Evolutionary conservation across 2,329 filamentous ascomycete genomes (phyloP), one percentile per base, ranked within the genome.

Genomic region (Aspergillus hiratsukae): DNA sequence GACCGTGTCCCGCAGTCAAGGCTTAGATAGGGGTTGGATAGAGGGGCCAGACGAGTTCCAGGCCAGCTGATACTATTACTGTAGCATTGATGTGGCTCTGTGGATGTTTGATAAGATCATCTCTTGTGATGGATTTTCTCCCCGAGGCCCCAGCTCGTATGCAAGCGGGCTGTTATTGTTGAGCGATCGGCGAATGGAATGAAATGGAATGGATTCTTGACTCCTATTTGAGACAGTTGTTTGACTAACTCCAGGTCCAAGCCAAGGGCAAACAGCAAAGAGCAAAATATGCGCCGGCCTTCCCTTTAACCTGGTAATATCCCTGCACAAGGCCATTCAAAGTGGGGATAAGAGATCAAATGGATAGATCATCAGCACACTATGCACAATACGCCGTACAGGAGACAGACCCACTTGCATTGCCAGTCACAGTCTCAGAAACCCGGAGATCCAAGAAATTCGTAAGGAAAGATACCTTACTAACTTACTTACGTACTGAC

Each of bases 261-360:
- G 31, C 31, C 31, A 4, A 37, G 31, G 31, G 31, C 31, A 37
- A 37, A 37, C 31, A 37, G 31, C 14, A 37, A 14, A 5, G 5
- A 37, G 31, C 14, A 37, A 37, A 35, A 11, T 35, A 35, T 35
- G 31, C 11, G 31, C 11, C 31, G 31, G 4, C 31, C 48, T 48
- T 50, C 41, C 48, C 31, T 59, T 27, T 48, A 52, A 41, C 52
- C 48, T 59, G 52, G 55, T 55, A 51, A 46, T 21, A 55, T 57
- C 54, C 52, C 52, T 60, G 55, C 56, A 23, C 53, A 14, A 51
- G 14, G 14, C 53, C 23, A 23, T 28, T 37, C 49, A 55, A 55
- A 51, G 57, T 49, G 52, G 48, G 29, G 40, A 50, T 28, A 51
- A 31, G 29, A n/a, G 29, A 31, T 5, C 8, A 51, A 48, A 40